Percentiles rank a stretch among this genome's conserved stretches.
phyloP scores from a whole-genome alignment of 768 basidiomycete genomes.

The Boletus tylopilopsis region DNA sequence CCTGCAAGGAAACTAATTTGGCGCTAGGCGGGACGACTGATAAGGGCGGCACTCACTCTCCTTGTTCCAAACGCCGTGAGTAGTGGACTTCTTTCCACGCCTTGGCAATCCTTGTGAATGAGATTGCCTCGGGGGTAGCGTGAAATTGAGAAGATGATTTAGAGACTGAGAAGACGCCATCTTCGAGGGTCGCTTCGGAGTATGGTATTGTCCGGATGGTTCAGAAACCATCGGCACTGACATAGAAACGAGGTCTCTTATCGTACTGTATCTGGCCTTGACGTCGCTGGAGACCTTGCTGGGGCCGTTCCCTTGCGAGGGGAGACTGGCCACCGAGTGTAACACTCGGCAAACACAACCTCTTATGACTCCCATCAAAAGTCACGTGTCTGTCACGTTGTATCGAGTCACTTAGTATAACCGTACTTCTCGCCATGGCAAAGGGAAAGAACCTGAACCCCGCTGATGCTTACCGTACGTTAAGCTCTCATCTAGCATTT shows the following conservation, averaged over 20 bases:
- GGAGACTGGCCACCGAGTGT: constrained; percentile 32
- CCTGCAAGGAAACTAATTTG: constrained; percentile 43
- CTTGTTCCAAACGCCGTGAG: constrained; percentile 77
- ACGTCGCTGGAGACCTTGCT: constrained; percentile 14
- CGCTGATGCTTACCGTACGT: constrained; percentile 88
- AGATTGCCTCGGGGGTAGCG: constrained; percentile 81
- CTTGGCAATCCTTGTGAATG: constrained; percentile 60
- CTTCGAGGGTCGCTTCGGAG: constrained; percentile 61
- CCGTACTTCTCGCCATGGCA: constrained; percentile 46
- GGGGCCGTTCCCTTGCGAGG: constrained; percentile 49
- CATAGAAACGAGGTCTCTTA: constrained; percentile 20
- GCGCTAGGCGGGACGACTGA: constrained; percentile 12
- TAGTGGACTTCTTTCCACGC: constrained; percentile 68
- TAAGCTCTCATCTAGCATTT: background rate
- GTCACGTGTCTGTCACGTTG: constrained; percentile 26
- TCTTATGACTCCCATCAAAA: constrained; percentile 17
- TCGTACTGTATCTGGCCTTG: constrained; percentile 10
- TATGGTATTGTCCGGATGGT: constrained; percentile 31
- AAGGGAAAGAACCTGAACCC: constrained; percentile 89
- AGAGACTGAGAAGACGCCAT: constrained; percentile 61
- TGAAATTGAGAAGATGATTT: constrained; percentile 92
- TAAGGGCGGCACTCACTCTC: constrained; percentile 66
- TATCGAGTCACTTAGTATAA: background rate
- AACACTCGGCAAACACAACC: background rate
- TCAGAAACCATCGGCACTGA: constrained; percentile 26